Conservation (phyloP, 176 grass and related monocot species). For the barley (Hordeum vulgare) region DNA sequence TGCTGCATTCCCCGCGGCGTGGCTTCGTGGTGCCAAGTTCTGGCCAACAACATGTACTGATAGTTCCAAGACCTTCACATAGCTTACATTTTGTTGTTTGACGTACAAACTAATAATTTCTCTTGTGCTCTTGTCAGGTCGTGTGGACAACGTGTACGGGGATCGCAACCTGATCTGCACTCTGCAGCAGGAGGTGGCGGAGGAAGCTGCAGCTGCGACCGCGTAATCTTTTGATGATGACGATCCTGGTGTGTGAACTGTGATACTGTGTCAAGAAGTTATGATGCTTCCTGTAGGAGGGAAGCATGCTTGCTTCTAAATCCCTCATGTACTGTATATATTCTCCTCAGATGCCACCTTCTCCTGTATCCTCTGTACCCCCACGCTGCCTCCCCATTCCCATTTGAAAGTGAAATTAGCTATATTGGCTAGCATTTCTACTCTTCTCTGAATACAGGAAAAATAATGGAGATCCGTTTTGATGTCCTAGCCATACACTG, state of each 20-base stretch:
- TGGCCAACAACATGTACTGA: conserved; percentile 87
- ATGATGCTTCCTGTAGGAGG: conserved; percentile 57
- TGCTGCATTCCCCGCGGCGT: conserved; percentile 85
- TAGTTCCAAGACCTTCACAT: neutral
- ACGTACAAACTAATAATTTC: neutral
- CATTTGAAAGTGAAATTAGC: conserved; percentile 22
- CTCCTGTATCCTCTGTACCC: conserved; percentile 28
- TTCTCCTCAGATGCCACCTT: conserved; percentile 28
- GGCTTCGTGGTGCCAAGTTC: conserved; percentile 94
- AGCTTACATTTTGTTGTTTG: neutral
- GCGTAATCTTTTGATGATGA: conserved; percentile 44
- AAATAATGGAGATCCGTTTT: neutral
- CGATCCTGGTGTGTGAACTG: conserved; percentile 24
- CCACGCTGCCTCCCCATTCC: conserved; percentile 8
- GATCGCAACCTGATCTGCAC: conserved; percentile 96
- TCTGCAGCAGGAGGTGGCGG: conserved; percentile 79
- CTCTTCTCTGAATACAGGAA: neutral
- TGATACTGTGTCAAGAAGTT: conserved; percentile 37
- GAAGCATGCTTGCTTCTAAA: conserved; percentile 40
- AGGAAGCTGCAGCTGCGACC: conserved; percentile 85
- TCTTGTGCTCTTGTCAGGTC: conserved; percentile 38
- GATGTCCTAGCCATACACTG: neutral
- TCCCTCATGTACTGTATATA: conserved; percentile 62
- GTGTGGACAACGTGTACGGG: conserved; percentile 97
- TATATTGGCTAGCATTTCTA: conserved; percentile 16